Percentiles rank a stretch among this genome's conserved stretches.
Evolutionary conservation across 176 grass and related monocot genomes (phyloP).

Genomic region (Bromus sterilis): DNA sequence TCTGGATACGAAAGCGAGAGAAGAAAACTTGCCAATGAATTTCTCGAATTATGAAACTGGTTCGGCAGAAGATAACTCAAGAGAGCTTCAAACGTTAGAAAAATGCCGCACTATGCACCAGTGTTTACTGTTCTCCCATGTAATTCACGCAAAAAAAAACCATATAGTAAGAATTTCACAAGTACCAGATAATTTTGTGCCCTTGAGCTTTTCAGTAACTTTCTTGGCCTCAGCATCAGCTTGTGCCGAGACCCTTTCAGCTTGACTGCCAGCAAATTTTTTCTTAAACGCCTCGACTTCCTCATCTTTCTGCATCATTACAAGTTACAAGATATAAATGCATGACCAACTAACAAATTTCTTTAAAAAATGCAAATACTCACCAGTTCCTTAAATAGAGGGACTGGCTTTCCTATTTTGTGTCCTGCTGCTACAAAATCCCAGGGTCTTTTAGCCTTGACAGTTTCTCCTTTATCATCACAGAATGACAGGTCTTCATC

Average conservation of each 20-base stretch:
- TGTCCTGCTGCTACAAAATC: constrained; percentile 70
- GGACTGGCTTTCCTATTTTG: constrained; percentile 70
- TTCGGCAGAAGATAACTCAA: neutral
- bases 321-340: constrained; percentile 17
- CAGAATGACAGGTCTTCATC: constrained; percentile 50
- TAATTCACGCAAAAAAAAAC: neutral
- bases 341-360: neutral
- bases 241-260: constrained; percentile 62
- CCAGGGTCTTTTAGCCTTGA: constrained; percentile 75
- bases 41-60: neutral
- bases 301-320: constrained; percentile 70
- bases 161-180: neutral
- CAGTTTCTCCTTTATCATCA: constrained; percentile 71
- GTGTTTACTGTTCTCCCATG: neutral
- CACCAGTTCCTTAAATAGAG: constrained; percentile 93
- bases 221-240: constrained; percentile 58
- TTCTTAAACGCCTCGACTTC: constrained; percentile 52
- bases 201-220: constrained; percentile 65
- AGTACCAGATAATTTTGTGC: constrained; percentile 65
- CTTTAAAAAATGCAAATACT: neutral
- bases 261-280: constrained; percentile 84
- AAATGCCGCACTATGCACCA: neutral
- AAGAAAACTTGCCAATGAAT: neutral
- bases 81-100: neutral
- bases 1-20: constrained; percentile 9